Evolutionary conservation across 371 early-diverging fungal genomes (phyloP), one percentile per base, ranked within the genome.

Genomic region (Batkoa obscura): DNA sequence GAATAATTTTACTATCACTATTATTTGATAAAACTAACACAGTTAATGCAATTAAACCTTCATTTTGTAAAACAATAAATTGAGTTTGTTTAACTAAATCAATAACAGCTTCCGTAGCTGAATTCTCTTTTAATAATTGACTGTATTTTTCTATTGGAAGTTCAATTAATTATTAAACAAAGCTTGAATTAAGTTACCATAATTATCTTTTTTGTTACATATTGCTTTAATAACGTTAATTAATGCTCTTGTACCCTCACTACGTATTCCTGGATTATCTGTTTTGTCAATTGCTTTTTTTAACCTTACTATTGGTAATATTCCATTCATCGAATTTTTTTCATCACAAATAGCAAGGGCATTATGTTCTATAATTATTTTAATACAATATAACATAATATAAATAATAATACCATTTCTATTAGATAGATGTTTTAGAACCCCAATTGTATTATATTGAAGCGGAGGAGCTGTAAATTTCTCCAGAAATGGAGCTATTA

Each of bases 201-300:
- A 50, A 12, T 3, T 50, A 4, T 50, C 50, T 3, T 6, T 50
- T 32, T 23, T 9, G 5, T 12, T 30, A 50, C 34, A 50, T 5
- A 50, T 34, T 32, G 32, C 50, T 54, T 78, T 80, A 61, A 78
- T 64, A 47, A 78, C 60, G 51, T 76, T 75, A 53, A 74, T 73
- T n/a, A 78, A 54, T 0, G 74, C 65, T 32, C 81, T 67, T 6
- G 79, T 77, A 1, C 76, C 76, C 58, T 80, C 81, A 53, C 79
- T 78, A 57, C 72, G 72, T 12, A 78, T 68, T 30, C 72, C 67
- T 31, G 71, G 65, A 57, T 80, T 75, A 43, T 80, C 81, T 0
- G 76, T 70, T 10, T 76, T 65, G 5, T 66, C 60, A 38, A 76
- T 64, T 52, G 78, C 65, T 0, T 60, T 66, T 3, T 73, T 54